Conservation (phyloP, 176 grass and related monocot species). For the Aegilops bicornis region DNA sequence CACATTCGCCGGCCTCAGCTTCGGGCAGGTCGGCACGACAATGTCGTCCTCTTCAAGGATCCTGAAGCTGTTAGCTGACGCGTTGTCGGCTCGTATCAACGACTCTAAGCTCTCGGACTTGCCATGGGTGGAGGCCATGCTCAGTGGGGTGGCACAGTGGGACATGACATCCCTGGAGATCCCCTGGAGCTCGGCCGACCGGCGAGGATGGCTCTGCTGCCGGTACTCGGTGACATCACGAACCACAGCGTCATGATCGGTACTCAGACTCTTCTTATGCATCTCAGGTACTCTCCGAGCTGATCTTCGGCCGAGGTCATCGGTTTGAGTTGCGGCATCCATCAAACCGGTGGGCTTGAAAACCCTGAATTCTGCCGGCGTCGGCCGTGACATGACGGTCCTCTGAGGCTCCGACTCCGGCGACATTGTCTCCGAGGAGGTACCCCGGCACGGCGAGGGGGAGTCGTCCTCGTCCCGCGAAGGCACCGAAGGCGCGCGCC, state of each 20-base stretch:
- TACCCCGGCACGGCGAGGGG: constrained; percentile 33
- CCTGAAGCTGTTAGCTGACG: constrained; percentile 39
- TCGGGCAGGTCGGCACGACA: constrained; percentile 54
- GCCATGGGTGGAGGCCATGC: constrained; percentile 26
- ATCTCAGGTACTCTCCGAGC: constrained; percentile 13
- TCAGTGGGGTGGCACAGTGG: constrained; percentile 38
- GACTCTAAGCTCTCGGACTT: constrained; percentile 88
- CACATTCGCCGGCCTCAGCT: constrained; percentile 60
- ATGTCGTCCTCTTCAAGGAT: constrained; percentile 77
- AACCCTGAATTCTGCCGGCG: constrained; percentile 42
- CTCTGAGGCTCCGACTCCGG: constrained; percentile 27
- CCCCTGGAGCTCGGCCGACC: constrained; percentile 32
- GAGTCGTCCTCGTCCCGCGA: constrained; percentile 46
- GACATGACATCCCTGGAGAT: constrained; percentile 40
- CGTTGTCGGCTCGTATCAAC: constrained; percentile 63
- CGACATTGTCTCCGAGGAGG: constrained; percentile 33
- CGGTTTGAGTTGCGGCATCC: constrained; percentile 89
- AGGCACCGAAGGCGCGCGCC: constrained; percentile 37
- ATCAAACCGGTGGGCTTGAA: constrained; percentile 45
- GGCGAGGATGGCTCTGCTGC: constrained; percentile 26
- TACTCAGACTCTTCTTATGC: constrained; percentile 42
- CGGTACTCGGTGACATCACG: constrained; percentile 32
- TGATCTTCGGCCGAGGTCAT: constrained; percentile 41
- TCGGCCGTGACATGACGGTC: constrained; percentile 24
- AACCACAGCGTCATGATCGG: constrained; percentile 38